Conservation (phyloP, 1,139 yeast genomes). For the Hyphopichia pseudoburtonii region DNA sequence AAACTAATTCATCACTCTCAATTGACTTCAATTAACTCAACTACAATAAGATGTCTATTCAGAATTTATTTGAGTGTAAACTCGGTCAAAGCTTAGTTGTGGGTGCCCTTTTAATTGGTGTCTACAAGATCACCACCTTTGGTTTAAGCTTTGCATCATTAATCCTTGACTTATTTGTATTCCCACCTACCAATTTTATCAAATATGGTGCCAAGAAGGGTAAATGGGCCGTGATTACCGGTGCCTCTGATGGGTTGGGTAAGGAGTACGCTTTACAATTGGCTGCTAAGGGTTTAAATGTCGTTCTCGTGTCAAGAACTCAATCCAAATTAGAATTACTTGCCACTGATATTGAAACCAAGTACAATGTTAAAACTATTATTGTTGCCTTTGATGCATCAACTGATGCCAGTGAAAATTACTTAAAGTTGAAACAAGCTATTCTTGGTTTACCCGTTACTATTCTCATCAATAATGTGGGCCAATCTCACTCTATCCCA, state of each 20-base stretch:
- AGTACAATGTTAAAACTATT: conserved; percentile 63
- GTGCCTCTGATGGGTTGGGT: conserved; percentile 98
- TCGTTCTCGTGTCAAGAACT: conserved; percentile 84
- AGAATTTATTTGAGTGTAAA: no score
- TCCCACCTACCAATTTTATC: conserved; percentile 61
- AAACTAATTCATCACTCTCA: no score
- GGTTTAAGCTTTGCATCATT: conserved; percentile 42
- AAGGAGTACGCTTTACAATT: conserved; percentile 85
- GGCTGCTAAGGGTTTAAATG: conserved; percentile 81
- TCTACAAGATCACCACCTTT: conserved; percentile 43
- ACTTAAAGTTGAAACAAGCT: conserved; percentile 40
- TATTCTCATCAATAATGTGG: conserved; percentile 86
- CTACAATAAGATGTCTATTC: no score
- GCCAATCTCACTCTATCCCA: conserved; percentile 92
- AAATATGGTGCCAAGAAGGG: conserved; percentile 69
- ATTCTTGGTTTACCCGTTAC: conserved; percentile 60
- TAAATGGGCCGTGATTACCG: conserved; percentile 90
- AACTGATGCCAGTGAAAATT: conserved; percentile 52
- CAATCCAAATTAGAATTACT: conserved; percentile 68
- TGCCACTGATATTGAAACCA: conserved; percentile 60
- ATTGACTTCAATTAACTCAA: no score
- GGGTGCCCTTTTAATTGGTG: conserved; percentile 50
- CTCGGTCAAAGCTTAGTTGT: conserved; percentile 25
- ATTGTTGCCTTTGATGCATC: conserved; percentile 81
- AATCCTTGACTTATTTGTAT: conserved; percentile 56